Base-by-base conservation (phyloP, 176 grass and related monocot species). In the Phyllostachys edulis region DNA sequence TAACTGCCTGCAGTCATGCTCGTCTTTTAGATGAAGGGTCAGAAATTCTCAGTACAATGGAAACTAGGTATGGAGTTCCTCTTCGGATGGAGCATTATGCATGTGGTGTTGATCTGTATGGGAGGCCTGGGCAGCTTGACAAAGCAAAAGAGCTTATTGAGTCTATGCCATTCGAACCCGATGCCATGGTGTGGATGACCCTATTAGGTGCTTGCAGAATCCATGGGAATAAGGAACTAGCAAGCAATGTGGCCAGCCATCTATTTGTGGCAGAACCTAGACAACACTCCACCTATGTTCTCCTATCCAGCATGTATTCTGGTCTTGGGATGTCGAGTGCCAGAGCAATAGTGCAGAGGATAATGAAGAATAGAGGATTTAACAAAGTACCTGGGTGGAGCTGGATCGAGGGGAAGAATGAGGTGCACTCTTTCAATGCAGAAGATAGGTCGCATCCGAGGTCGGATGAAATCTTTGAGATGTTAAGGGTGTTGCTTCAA, bases 301-400 rank as follows among this genome's bases (percentile, higher is more conserved):
- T 92, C 36, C 87, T 94, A 15, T 92, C 85, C 26, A 76, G 78
- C 82, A 78, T 92, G 71, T 94, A 73, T 68, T 92, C 93, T 60
- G 85, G 90, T 67, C 38, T 86, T 73, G 93, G 88, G 38, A 90
- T 94, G 93, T 94, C 90, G 93, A 76, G 68, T 63, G 79, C 88
- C 10, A 90, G 90, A 59, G 90, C 87, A 69, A 73, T 34, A 10
- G 65, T 94, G n/a, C 93, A 92, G 70, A 94, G 20, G 67, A 75
- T 51, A 42, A 94, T 94, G 93, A 94, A 84, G 70, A 72, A 73
- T 13, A 90, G 79, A 77, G 85, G 90, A 49, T 83, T 94, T 74
- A 92, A 37, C 37, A 94, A 94, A 82, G 82, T 92, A 23, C 93
- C 90, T 51, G 93, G 90, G 71, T 94, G 93, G 90, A 92, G 93